Evolutionary conservation across 2,329 filamentous ascomycete species (phyloP).

Genomic region (Dactylonectria macrodidyma): DNA sequence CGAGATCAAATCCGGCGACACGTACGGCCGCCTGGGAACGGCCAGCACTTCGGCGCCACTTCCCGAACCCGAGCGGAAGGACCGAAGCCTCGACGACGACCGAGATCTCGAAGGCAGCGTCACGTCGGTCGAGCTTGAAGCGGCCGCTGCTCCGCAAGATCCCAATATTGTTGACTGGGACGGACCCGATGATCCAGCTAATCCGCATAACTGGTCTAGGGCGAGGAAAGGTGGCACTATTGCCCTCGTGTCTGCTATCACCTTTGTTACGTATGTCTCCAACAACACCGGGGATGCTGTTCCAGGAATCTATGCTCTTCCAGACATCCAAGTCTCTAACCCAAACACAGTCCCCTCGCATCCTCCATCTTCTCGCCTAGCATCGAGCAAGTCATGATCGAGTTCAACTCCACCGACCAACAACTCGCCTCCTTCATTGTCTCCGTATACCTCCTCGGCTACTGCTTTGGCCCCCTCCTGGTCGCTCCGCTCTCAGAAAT

Average conservation of each 20-base stretch:
- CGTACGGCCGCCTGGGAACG: conserved; percentile 28
- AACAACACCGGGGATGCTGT: neutral
- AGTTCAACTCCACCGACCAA: conserved; percentile 61
- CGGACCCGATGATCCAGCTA: conserved; percentile 67
- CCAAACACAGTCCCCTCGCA: conserved; percentile 46
- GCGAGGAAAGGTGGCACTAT: conserved; percentile 53
- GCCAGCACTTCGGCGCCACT: conserved; percentile 19
- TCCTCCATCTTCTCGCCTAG: conserved; percentile 72
- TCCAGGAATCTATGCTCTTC: neutral
- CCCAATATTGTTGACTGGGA: conserved; percentile 70
- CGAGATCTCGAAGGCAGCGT: conserved; percentile 36
- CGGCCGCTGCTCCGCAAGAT: conserved; percentile 22
- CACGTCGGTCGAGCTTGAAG: conserved; percentile 38
- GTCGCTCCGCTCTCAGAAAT: conserved; percentile 65
- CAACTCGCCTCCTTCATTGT: conserved; percentile 66
- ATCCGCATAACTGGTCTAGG: conserved; percentile 72
- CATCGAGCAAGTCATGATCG: conserved; percentile 63
- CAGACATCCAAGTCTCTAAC: too few relatives aligned
- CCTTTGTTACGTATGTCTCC: conserved; percentile 52
- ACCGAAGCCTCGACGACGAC: conserved; percentile 13
- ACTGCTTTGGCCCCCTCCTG: conserved; percentile 63
- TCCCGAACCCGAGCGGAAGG: neutral
- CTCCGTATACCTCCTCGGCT: conserved; percentile 69
- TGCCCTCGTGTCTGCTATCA: conserved; percentile 55
- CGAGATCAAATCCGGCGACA: conserved; percentile 9